Conservation (phyloP, 2,329 filamentous ascomycete genomes). For the Alternaria ventricosa region DNA sequence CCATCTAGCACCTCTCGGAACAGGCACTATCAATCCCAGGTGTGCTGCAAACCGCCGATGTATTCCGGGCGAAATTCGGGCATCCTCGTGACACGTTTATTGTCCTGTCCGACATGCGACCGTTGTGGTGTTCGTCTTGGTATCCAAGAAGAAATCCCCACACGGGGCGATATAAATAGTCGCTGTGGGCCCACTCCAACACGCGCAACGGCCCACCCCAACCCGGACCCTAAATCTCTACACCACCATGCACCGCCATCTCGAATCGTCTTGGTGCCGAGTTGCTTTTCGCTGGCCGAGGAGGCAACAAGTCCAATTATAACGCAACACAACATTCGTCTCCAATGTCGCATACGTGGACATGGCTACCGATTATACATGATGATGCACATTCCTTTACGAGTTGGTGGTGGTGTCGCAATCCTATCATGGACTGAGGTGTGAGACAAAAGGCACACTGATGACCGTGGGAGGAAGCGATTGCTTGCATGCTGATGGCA, state of each 20-base stretch:
- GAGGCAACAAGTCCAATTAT: constrained; percentile 1
- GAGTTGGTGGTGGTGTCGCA: background rate
- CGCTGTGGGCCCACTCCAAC: background rate
- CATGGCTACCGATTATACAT: background rate
- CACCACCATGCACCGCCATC: background rate
- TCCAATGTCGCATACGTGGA: background rate
- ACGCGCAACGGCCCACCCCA: constrained; percentile 1
- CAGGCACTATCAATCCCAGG: constrained; percentile 13
- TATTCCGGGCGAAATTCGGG: background rate
- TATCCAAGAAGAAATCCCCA: constrained; percentile 2
- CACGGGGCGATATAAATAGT: constrained; percentile 14
- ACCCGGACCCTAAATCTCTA: background rate
- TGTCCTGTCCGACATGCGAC: background rate
- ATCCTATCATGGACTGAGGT: background rate
- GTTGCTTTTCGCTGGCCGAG: background rate
- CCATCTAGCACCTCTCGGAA: background rate
- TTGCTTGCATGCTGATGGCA: constrained; percentile 8
- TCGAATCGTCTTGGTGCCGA: background rate
- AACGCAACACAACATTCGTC: background rate
- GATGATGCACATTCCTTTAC: constrained; percentile 2
- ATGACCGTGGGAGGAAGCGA: background rate
- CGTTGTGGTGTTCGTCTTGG: background rate
- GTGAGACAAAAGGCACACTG: constrained; percentile 1
- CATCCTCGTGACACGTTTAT: background rate
- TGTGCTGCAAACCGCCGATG: constrained; percentile 2